Evolutionary conservation across 352 stramenopile genomes (phyloP).

Genomic region (Pythium chondricola): DNA sequence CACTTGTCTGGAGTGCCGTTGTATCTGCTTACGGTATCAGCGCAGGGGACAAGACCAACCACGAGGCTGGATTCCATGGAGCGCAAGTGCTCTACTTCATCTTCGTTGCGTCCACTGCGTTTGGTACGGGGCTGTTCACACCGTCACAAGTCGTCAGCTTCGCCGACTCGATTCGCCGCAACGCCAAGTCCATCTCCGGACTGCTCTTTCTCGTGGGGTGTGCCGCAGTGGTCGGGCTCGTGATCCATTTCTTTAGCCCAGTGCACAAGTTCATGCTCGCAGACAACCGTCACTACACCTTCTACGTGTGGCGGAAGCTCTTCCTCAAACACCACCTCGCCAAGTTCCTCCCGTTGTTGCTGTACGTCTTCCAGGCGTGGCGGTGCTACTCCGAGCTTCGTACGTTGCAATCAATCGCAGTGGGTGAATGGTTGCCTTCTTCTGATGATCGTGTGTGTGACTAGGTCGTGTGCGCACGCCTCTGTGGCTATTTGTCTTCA

Average conservation of each 20-base stretch:
- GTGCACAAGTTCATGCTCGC: conserved; percentile 89
- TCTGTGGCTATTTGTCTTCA: conserved; percentile 75
- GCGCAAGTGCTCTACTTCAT: conserved; percentile 78
- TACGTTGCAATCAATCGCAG: conserved; percentile 22
- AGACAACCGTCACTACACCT: conserved; percentile 91
- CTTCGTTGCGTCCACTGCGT: conserved; percentile 50
- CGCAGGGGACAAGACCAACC: conserved; percentile 78
- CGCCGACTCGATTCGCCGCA: conserved; percentile 26
- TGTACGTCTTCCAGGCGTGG: conserved; percentile 70
- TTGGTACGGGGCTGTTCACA: conserved; percentile 40
- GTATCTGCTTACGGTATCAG: neutral
- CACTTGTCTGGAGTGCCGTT: neutral
- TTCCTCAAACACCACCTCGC: conserved; percentile 65
- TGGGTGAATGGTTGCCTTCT: neutral
- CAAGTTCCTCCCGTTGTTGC: conserved; percentile 51
- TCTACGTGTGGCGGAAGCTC: conserved; percentile 89
- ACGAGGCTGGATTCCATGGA: conserved; percentile 67
- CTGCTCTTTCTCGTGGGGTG: conserved; percentile 25
- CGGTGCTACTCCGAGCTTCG: conserved; percentile 54
- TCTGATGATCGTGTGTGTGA: neutral
- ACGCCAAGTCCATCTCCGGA: conserved; percentile 24
- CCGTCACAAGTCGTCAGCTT: conserved; percentile 32
- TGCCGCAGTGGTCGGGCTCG: conserved; percentile 18
- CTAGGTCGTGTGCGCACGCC: conserved; percentile 45
- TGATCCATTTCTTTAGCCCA: conserved; percentile 62